Conservation (phyloP, 306 rosid genomes). For the Luffa acutangula region DNA sequence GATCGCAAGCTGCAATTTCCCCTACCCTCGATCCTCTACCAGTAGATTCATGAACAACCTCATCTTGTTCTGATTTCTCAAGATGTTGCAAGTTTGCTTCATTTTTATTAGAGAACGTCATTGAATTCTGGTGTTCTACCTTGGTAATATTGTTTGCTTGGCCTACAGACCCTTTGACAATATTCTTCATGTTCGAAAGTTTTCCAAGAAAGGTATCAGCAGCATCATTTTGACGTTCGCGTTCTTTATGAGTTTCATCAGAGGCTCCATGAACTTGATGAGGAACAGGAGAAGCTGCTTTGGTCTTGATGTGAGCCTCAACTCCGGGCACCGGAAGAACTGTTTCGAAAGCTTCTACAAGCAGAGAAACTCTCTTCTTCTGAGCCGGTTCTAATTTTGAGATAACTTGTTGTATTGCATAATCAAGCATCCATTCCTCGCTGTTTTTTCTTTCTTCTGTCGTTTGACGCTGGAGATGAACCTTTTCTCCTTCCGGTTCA, state of each 20-base stretch:
- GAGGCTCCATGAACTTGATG: constrained; percentile 19
- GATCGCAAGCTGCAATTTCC: constrained; percentile 10
- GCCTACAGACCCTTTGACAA: constrained; percentile 7
- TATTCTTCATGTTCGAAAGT: constrained; percentile 12
- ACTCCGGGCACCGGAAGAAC: constrained; percentile 44
- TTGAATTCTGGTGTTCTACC: not conserved
- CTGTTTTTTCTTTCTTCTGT: constrained; percentile 39
- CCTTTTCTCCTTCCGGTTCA: constrained; percentile 39
- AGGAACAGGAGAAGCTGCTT: constrained; percentile 13
- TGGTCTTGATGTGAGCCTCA: constrained; percentile 21
- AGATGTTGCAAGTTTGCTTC: not conserved
- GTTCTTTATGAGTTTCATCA: constrained; percentile 17
- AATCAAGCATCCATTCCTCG: constrained; percentile 93
- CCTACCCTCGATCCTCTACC: constrained; percentile 19
- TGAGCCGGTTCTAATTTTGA: constrained; percentile 71
- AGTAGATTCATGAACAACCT: constrained; percentile 4
- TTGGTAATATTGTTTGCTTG: not conserved
- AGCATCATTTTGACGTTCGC: constrained; percentile 8
- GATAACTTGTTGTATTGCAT: constrained; percentile 74
- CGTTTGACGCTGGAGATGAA: constrained; percentile 45
- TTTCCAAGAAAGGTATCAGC: constrained; percentile 16
- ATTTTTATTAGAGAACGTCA: not conserved
- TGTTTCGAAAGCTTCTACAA: constrained; percentile 75
- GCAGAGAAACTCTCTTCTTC: constrained; percentile 56
- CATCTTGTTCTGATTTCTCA: not conserved